These are phyloP conservation scores for Xylogone sp. DNA, from an alignment of 2,329 filamentous ascomycete species.

Conservation along the genomic window DNA sequence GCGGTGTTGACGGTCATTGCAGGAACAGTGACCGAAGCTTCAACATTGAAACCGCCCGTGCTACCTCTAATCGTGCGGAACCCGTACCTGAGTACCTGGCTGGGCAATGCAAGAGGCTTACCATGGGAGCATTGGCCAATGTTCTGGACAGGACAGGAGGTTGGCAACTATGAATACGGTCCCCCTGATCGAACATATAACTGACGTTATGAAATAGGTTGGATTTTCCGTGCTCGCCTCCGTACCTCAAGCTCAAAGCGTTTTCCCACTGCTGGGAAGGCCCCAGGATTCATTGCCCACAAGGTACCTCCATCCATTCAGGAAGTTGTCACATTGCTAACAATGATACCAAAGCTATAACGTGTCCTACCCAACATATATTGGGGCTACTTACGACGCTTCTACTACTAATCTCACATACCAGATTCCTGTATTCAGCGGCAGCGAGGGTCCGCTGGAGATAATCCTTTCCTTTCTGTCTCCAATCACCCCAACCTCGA, in stretches of 20 bases:
- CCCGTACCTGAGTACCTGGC: slow-evolving; percentile 58
- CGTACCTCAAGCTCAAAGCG: slow-evolving; percentile 52
- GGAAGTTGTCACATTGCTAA: slow-evolving; percentile 1
- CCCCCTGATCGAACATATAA: not conserved
- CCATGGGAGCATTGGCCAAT: slow-evolving; percentile 87
- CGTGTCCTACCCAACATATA: slow-evolving; percentile 54
- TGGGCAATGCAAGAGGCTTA: slow-evolving; percentile 63
- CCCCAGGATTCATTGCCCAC: slow-evolving; percentile 57
- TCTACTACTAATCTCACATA: slow-evolving; percentile 69
- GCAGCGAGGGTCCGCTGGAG: slow-evolving; percentile 39
- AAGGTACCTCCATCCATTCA: slow-evolving; percentile 16
- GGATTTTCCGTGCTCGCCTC: slow-evolving; percentile 62
- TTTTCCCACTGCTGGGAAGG: slow-evolving; percentile 62
- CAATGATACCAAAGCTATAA: slow-evolving; percentile 42
- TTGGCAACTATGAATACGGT: slow-evolving; percentile 25
- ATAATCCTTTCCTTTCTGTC: slow-evolving; percentile 55
- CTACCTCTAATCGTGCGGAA: slow-evolving; percentile 56
- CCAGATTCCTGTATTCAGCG: slow-evolving; percentile 43
- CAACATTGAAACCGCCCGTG: slow-evolving; percentile 51
- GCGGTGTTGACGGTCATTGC: slow-evolving; percentile 17
- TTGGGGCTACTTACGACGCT: slow-evolving; percentile 62
- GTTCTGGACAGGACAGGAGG: slow-evolving; percentile 71
- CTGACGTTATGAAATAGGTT: slow-evolving; percentile 33
- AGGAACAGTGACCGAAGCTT: slow-evolving; percentile 36
- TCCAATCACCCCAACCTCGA: slow-evolving; percentile 28